These are phyloP conservation scores for Ophiostoma piceae DNA, from an alignment of 2,329 filamentous ascomycete species.

Conservation along the genomic window DNA sequence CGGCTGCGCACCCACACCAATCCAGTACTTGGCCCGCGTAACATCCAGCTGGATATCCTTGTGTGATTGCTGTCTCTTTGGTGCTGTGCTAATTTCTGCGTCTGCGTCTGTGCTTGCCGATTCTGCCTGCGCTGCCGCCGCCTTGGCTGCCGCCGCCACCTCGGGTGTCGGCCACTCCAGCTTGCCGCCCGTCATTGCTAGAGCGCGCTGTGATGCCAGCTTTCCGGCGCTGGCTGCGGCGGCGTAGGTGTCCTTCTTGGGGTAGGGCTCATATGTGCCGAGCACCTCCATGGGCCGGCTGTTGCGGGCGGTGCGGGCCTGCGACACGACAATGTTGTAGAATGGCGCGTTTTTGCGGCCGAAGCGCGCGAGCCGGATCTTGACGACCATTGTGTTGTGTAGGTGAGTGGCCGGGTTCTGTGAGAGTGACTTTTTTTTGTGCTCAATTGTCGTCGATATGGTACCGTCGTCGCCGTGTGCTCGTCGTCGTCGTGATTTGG, in stretches of 20 bases:
- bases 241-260: slow-evolving; percentile 52
- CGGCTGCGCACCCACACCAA: slow-evolving; percentile 93
- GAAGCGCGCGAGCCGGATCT: slow-evolving; percentile 90
- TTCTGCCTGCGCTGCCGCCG: background rate
- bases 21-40: slow-evolving; percentile 83
- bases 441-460: background rate
- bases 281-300: slow-evolving; percentile 90
- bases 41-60: slow-evolving; percentile 90
- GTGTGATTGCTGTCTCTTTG: slow-evolving; percentile 50
- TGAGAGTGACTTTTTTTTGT: background rate
- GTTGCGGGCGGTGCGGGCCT: slow-evolving; percentile 75
- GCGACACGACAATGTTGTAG: slow-evolving; percentile 95
- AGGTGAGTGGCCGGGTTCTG: background rate
- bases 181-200: background rate
- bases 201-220: background rate
- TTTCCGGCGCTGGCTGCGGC: background rate
- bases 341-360: slow-evolving; percentile 82
- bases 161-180: slow-evolving; percentile 13
- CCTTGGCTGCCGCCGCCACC: slow-evolving; percentile 5
- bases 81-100: background rate
- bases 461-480: background rate
- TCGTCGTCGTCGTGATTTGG: background rate
- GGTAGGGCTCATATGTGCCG: slow-evolving; percentile 67
- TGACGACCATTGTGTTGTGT: slow-evolving; percentile 69
- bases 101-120: background rate